Conservation (phyloP, 2,329 filamentous ascomycete species). For the Hypoxylon sp. region DNA sequence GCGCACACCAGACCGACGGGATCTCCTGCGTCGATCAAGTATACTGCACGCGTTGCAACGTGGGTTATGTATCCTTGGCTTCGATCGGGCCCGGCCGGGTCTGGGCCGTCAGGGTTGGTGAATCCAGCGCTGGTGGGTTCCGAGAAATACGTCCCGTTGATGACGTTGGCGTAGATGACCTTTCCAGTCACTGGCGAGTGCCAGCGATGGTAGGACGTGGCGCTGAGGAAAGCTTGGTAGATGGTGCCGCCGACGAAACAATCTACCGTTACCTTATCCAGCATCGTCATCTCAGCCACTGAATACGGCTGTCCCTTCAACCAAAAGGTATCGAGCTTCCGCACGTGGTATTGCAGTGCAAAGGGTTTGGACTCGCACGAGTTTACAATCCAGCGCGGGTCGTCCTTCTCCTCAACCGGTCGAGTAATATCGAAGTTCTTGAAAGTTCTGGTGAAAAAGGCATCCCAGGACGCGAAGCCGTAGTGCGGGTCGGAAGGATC, state of each 20-base stretch:
- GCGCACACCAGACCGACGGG: conserved; percentile 74
- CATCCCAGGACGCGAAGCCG: conserved; percentile 67
- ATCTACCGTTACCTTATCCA: conserved; percentile 54
- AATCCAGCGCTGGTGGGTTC: conserved; percentile 62
- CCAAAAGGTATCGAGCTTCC: conserved; percentile 64
- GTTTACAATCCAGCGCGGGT: conserved; percentile 62
- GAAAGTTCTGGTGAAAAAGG: conserved; percentile 66
- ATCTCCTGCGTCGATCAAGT: conserved; percentile 75
- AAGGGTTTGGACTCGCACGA: conserved; percentile 65
- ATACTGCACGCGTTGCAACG: conserved; percentile 72
- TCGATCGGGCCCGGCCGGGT: conserved; percentile 49
- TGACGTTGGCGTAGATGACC: conserved; percentile 59
- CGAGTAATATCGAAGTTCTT: conserved; percentile 54
- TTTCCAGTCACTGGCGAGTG: conserved; percentile 66
- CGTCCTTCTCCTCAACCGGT: conserved; percentile 58
- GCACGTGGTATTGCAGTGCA: conserved; percentile 55
- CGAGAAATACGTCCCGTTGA: conserved; percentile 67
- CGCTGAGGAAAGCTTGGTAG: conserved; percentile 68
- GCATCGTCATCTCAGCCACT: conserved; percentile 60
- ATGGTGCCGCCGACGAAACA: conserved; percentile 64
- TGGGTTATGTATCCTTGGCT: conserved; percentile 73
- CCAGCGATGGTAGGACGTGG: conserved; percentile 68
- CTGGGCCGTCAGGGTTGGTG: conserved; percentile 39
- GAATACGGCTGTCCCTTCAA: conserved; percentile 67
- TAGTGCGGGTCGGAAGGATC: conserved; percentile 53